A percentile compares a stretch with the other conserved stretches of the same genome.
phyloP scores from a whole-genome alignment of 495 filamentous ascomycete genomes.

The Sabuloglossum arenarium region DNA sequence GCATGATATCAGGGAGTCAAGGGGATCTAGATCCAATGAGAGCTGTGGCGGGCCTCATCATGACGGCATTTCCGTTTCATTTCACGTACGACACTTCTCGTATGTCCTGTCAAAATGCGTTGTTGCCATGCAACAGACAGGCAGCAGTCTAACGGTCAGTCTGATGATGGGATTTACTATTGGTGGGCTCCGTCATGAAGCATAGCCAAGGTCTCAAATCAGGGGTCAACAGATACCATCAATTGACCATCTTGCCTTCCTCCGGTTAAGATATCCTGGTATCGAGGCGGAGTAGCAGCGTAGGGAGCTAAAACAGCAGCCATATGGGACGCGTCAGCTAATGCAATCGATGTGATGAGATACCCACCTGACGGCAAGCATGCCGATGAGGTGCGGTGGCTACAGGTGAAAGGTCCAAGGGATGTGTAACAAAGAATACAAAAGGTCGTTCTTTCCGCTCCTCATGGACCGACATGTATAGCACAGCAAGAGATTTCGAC shows the following conservation, averaged over 20 bases:
- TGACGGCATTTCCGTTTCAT: conserved; percentile 1
- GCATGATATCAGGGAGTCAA: background rate
- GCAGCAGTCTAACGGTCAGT: too few relatives aligned
- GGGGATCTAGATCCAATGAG: background rate
- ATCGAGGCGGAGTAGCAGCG: background rate
- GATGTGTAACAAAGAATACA: background rate
- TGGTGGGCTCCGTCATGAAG: too few relatives aligned
- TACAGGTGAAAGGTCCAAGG: background rate
- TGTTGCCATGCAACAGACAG: background rate
- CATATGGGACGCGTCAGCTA: background rate
- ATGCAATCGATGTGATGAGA: too few relatives aligned
- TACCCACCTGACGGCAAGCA: too few relatives aligned
- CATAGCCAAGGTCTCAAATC: too few relatives aligned
- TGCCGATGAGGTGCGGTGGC: background rate
- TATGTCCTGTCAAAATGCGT: background rate
- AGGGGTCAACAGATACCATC: too few relatives aligned
- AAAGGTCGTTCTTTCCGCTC: background rate
- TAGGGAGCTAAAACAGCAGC: background rate
- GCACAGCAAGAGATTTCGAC: background rate
- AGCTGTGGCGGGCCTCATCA: background rate
- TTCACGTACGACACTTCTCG: background rate
- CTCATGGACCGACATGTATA: background rate
- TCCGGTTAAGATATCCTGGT: background rate
- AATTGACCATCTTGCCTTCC: too few relatives aligned
- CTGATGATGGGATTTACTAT: too few relatives aligned